Percentiles rank a stretch among this genome's conserved stretches.
phyloP scores from a whole-genome alignment of 169 alveolate genomes.

The Theileria sp. region DNA sequence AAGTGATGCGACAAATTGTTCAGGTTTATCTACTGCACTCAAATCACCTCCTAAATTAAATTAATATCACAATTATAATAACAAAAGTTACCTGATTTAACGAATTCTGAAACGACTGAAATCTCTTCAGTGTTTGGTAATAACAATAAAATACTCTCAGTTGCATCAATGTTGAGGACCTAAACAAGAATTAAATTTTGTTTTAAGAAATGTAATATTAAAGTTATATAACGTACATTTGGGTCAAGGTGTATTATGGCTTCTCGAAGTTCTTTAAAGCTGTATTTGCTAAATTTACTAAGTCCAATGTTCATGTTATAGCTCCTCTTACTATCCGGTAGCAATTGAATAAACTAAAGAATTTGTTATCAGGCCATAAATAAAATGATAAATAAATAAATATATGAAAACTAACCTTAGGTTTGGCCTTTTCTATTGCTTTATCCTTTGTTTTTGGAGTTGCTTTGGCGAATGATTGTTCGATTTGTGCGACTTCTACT shows the following conservation, averaged over 20 bases:
- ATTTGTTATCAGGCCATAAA: slow-evolving; percentile 1
- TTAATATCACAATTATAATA: neutral
- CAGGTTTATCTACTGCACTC: slow-evolving; percentile 84
- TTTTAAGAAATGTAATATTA: neutral
- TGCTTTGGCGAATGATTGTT: slow-evolving; percentile 75
- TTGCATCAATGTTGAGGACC: slow-evolving; percentile 81
- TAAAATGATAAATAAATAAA: neutral
- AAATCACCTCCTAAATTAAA: slow-evolving; percentile 79
- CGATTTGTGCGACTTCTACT: slow-evolving; percentile 77
- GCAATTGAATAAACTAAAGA: slow-evolving; percentile 75
- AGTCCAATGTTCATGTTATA: slow-evolving; percentile 87
- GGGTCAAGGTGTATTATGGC: slow-evolving; percentile 85
- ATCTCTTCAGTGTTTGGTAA: slow-evolving; percentile 85
- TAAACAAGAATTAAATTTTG: slow-evolving; percentile 2
- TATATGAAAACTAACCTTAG: neutral
- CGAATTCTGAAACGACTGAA: slow-evolving; percentile 82
- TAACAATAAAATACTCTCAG: slow-evolving; percentile 82
- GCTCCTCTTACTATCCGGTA: slow-evolving; percentile 88
- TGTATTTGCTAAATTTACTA: slow-evolving; percentile 84
- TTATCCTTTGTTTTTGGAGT: slow-evolving; percentile 59
- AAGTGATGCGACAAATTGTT: slow-evolving; percentile 86
- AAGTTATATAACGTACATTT: slow-evolving; percentile 18
- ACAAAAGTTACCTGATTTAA: slow-evolving; percentile 42
- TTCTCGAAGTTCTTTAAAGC: slow-evolving; percentile 85
- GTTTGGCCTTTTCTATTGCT: slow-evolving; percentile 37